phyloP scores from a whole-genome alignment of 1,139 yeast genomes.

The Pichia cactophila region DNA sequence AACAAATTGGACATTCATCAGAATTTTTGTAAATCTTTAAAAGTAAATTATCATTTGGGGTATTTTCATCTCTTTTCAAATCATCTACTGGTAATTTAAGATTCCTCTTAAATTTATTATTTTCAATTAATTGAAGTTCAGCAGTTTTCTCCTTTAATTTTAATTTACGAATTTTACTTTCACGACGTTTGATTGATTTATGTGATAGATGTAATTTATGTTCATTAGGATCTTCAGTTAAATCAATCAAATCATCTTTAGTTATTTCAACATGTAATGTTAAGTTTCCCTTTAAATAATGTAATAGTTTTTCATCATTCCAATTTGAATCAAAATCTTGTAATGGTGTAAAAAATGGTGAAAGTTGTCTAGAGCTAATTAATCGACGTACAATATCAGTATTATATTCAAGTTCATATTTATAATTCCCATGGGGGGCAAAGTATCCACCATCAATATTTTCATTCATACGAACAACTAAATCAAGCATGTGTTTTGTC shows the following conservation, averaged over 20 bases:
- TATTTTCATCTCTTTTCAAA: slow-evolving; percentile 23
- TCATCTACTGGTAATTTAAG: slow-evolving; percentile 33
- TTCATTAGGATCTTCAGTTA: slow-evolving; percentile 48
- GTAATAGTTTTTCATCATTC: slow-evolving; percentile 63
- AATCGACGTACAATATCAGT: slow-evolving; percentile 61
- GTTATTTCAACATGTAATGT: slow-evolving; percentile 54
- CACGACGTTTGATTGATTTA: slow-evolving; percentile 44
- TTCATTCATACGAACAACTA: slow-evolving; percentile 52
- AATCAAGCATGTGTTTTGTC: slow-evolving; percentile 47
- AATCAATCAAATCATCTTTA: slow-evolving; percentile 49
- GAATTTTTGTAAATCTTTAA: slow-evolving; percentile 54
- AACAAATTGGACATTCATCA: slow-evolving; percentile 90
- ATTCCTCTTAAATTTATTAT: slow-evolving; percentile 39
- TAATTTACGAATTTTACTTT: slow-evolving; percentile 46
- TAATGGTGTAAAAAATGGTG: slow-evolving; percentile 88
- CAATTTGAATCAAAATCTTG: slow-evolving; percentile 73
- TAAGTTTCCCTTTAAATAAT: slow-evolving; percentile 41
- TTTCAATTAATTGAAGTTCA: slow-evolving; percentile 48
- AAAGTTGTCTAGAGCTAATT: slow-evolving; percentile 59
- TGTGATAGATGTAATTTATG: slow-evolving; percentile 50
- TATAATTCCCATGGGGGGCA: slow-evolving; percentile 87
- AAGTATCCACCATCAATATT: slow-evolving; percentile 71
- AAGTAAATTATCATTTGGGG: slow-evolving; percentile 37
- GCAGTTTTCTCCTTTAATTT: slow-evolving; percentile 40
- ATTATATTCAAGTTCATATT: slow-evolving; percentile 65